These are phyloP conservation scores for Fragilariopsis cylindrus DNA, from an alignment of 108 stramenopile genomes.

Conservation along the genomic window DNA sequence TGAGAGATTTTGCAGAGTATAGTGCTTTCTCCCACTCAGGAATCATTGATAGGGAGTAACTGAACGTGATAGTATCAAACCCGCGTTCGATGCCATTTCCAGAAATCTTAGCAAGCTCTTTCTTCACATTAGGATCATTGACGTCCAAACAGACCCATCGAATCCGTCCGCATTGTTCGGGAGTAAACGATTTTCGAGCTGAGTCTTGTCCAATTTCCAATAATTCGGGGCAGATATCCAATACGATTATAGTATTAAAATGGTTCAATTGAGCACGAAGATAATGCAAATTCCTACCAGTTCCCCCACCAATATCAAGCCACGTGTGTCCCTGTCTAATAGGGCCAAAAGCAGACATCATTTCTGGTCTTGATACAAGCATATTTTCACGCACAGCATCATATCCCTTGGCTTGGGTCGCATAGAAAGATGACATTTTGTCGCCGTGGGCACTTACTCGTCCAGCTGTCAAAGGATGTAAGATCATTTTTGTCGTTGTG, in stretches of 20 bases:
- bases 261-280: slow-evolving; percentile 51
- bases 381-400: slow-evolving; percentile 66
- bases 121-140: slow-evolving; percentile 40
- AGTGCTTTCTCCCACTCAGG: slow-evolving; percentile 57
- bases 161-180: slow-evolving; percentile 45
- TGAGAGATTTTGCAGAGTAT: slow-evolving; percentile 44
- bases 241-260: slow-evolving; percentile 52
- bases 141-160: slow-evolving; percentile 57
- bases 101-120: slow-evolving; percentile 37
- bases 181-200: slow-evolving; percentile 46
- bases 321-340: slow-evolving; percentile 58
- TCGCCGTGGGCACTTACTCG: slow-evolving; percentile 53
- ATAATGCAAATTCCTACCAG: slow-evolving; percentile 60
- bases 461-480: slow-evolving; percentile 57
- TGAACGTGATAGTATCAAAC: slow-evolving; percentile 59
- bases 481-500: slow-evolving; percentile 64
- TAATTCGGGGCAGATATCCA: slow-evolving; percentile 61
- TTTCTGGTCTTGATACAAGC: slow-evolving; percentile 53
- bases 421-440: slow-evolving; percentile 63
- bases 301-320: slow-evolving; percentile 61
- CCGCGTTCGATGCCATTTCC: slow-evolving; percentile 39
- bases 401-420: slow-evolving; percentile 58
- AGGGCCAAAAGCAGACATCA: slow-evolving; percentile 63
- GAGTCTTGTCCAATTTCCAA: slow-evolving; percentile 47
- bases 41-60: slow-evolving; percentile 58